Conservation (phyloP, 2,329 filamentous ascomycete species). For the Aspergillus quadricinctus region DNA sequence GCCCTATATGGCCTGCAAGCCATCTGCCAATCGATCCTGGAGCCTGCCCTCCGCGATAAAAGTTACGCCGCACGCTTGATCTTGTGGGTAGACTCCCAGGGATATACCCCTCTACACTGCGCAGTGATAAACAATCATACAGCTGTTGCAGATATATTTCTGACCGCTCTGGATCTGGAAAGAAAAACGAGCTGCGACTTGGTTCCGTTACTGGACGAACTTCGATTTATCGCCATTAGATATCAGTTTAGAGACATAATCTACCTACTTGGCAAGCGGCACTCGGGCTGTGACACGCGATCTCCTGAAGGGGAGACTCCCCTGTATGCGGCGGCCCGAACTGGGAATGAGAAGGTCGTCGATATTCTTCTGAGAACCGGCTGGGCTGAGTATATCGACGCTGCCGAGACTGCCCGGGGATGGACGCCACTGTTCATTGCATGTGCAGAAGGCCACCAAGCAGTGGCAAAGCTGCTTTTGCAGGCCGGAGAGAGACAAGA, state of each 20-base stretch:
- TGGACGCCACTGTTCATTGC: constrained; percentile 35
- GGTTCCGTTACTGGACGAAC: not conserved
- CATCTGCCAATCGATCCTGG: constrained; percentile 2
- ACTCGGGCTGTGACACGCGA: not conserved
- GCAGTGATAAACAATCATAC: constrained; percentile 7
- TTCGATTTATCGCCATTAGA: constrained; percentile 5
- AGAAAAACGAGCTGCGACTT: not conserved
- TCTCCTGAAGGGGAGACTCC: not conserved
- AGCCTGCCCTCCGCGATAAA: not conserved
- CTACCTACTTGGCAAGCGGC: not conserved
- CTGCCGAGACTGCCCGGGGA: constrained; percentile 16
- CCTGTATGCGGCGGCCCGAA: not conserved
- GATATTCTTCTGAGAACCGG: not conserved
- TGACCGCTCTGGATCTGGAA: not conserved
- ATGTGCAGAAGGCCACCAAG: constrained; percentile 22
- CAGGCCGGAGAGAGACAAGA: constrained; percentile 20
- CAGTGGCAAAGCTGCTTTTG: constrained; percentile 23
- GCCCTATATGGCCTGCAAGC: not conserved
- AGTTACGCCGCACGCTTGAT: not conserved
- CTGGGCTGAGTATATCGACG: constrained; percentile 10
- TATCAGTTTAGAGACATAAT: constrained; percentile 6
- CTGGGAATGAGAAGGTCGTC: constrained; percentile 5
- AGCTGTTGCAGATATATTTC: not conserved
- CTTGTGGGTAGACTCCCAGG: constrained; percentile 2
- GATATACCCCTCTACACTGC: constrained; percentile 8